Evolutionary conservation across 2,329 filamentous ascomycete species (phyloP), one percentile per base, ranked within the genome.

Genomic region (Talaromyces amestolkiae): DNA sequence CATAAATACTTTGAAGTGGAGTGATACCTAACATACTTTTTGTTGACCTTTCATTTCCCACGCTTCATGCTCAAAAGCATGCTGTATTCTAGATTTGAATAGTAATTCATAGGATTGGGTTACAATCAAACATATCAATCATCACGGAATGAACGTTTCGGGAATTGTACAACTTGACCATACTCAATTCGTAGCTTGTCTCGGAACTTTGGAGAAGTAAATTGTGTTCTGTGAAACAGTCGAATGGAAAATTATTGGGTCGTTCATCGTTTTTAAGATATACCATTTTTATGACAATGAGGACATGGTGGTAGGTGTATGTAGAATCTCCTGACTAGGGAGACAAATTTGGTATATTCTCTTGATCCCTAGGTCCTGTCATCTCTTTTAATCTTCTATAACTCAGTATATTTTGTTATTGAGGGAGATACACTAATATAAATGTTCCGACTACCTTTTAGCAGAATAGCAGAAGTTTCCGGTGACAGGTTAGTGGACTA

Each of bases 141-240:
- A 54, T 54, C n/a, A 37, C 5, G 53, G 27, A 19, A 24, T 13
- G 6, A 15, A 49, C 37, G 11, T 49, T 49, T 41, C 58, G 31
- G n/a, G 3, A 10, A 27, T 54, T 53, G 60, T 62, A 39, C 60
- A 33, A 62, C 60, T 33, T 27, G 37, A 54, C 47, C 35, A 53
- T 62, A 43, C 60, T 41, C 13, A 54, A 35, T 49, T 10, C 27
- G 15, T 41, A 15, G 4, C 35, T 37, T 33, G 27, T 47, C 53
- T 56, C 31, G 33, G 53, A 56, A 37, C 11, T 39, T 54, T 56
- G 19, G 13, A 9, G 11, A 17, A 8, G 22, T 4, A 24, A 9
- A 9, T 22, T 11, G 2, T 35, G 17, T 11, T 15, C 24, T 41
- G 47, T 54, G 47, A 5, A 41, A 62, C 60, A 22, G 9, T 41